A percentile compares a stretch with the other conserved stretches of the same genome.
Conservation (phyloP, 495 filamentous ascomycete genomes). For the Aspergillus conjunctus region DNA sequence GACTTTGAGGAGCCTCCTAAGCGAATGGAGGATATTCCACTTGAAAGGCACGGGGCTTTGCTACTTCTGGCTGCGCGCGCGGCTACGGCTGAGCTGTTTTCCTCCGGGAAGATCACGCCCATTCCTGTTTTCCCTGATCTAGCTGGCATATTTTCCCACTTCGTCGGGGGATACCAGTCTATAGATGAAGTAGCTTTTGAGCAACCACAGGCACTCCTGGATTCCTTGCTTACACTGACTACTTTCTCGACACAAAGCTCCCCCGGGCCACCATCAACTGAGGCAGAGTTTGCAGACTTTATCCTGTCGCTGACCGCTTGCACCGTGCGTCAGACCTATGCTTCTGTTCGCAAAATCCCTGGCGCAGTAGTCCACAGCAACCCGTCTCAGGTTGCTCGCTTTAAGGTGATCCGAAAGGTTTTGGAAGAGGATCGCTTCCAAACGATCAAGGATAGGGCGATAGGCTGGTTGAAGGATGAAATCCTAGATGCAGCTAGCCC, state of each 20-base stretch:
- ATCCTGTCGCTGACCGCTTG: conserved; percentile 67
- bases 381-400: conserved; percentile 66
- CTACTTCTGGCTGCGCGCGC: conserved; percentile 59
- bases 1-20: conserved; percentile 47
- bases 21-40: conserved; percentile 64
- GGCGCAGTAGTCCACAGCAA: conserved; percentile 73
- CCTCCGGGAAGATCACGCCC: conserved; percentile 31
- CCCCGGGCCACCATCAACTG: conserved; percentile 27
- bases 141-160: conserved; percentile 57
- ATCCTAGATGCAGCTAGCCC: conserved; percentile 54
- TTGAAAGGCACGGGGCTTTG: conserved; percentile 71
- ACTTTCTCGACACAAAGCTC: conserved; percentile 33
- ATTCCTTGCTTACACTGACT: conserved; percentile 43
- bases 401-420: conserved; percentile 77
- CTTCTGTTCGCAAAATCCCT: conserved; percentile 74
- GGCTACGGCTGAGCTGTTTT: conserved; percentile 42
- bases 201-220: conserved; percentile 44
- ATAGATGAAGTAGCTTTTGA: conserved; percentile 45
- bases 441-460: conserved; percentile 75
- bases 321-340: conserved; percentile 66
- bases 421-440: conserved; percentile 75
- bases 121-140: conserved; percentile 68
- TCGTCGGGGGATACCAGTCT: conserved; percentile 53
- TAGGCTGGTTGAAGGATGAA: conserved; percentile 88
- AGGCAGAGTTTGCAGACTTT: conserved; percentile 43